Percentiles rank a stretch among this genome's conserved stretches.
phyloP scores from a whole-genome alignment of 176 grass and related monocot genomes.

The Pontederia crassipes region DNA sequence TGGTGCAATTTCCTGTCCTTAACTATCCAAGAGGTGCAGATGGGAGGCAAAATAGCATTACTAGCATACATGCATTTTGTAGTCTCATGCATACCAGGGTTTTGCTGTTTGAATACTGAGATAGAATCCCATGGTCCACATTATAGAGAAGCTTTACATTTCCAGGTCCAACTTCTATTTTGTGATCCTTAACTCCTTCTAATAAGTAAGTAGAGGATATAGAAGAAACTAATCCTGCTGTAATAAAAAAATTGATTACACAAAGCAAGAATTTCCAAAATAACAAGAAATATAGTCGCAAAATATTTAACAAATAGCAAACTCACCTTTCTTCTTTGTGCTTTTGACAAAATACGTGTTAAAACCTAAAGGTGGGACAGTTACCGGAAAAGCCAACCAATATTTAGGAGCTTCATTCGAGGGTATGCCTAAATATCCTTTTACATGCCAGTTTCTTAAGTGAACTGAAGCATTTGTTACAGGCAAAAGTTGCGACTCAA shows the following conservation, averaged over 20 bases:
- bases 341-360: slow-evolving; percentile 77
- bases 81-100: slow-evolving; percentile 33
- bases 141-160: slow-evolving; percentile 63
- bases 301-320: slow-evolving; percentile 5
- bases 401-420: slow-evolving; percentile 51
- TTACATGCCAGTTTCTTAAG: slow-evolving; percentile 52
- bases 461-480: slow-evolving; percentile 38
- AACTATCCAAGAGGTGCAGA: not conserved
- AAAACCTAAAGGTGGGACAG: slow-evolving; percentile 72
- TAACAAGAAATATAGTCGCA: slow-evolving; percentile 7
- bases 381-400: slow-evolving; percentile 87
- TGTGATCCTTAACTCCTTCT: slow-evolving; percentile 46
- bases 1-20: too few relatives aligned
- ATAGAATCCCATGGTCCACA: slow-evolving; percentile 29
- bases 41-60: slow-evolving; percentile 1
- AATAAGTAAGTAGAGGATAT: slow-evolving; percentile 35
- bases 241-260: slow-evolving; percentile 14
- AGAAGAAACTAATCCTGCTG: slow-evolving; percentile 40
- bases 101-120: slow-evolving; percentile 51
- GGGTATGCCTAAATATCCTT: slow-evolving; percentile 53
- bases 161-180: slow-evolving; percentile 53
- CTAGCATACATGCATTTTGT: slow-evolving; percentile 5
- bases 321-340: slow-evolving; percentile 49
- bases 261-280: slow-evolving; percentile 1
- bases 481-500: slow-evolving; percentile 86